Evolutionary conservation across 306 rosid genomes (phyloP), one percentile per base, ranked within the genome.

Genomic region (Gillenia trifoliata): DNA sequence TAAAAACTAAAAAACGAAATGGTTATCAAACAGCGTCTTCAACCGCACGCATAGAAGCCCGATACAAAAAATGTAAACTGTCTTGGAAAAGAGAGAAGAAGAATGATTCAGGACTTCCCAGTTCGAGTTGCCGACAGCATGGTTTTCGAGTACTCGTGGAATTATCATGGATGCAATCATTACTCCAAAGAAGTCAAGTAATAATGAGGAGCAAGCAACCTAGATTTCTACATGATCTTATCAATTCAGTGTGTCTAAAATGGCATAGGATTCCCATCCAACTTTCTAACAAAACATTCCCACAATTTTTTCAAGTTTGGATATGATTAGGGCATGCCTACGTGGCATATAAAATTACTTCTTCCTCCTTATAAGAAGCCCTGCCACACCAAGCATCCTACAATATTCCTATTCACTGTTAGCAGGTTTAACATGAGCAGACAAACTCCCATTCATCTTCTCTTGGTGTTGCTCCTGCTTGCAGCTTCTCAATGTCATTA

Each of bases 241-340:
- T 68, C 72, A 60, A 36, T 62, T 43, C 79, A 55, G 43, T 30
- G 60, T 22, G 23, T n/a, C 41, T 38, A 38, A 38, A 72, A 25
- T 61, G 85, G 77, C 92, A 91, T 88, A 66, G 92, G 96, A 87
- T 91, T 75, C 93, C 86, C 71, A 66, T 62, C 77, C 87, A 84
- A 73, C 62, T 74, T 82, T 71, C 61, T 33, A 20, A 77, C 83
- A 68, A 83, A 28, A 81, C 83, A 76, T 87, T 80, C 87, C 83
- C 76, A 29, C 82, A 38, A 64, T 0, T 26, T 57, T 50, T 84
- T 83, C 84, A 79, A 84, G 62, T 74, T 79, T 34, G 47, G 81
- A 78, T 77, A 91, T 91, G 82, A 91, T 86, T 90, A 79, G 81
- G 36, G 6, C 11, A 17, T 66, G 71, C 65, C 67, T 20, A 68